Percentiles rank a stretch among this genome's conserved stretches.
Evolutionary conservation across 192 early-diverging fungal genomes (phyloP).

Genomic region (Cetraspora pellucida): DNA sequence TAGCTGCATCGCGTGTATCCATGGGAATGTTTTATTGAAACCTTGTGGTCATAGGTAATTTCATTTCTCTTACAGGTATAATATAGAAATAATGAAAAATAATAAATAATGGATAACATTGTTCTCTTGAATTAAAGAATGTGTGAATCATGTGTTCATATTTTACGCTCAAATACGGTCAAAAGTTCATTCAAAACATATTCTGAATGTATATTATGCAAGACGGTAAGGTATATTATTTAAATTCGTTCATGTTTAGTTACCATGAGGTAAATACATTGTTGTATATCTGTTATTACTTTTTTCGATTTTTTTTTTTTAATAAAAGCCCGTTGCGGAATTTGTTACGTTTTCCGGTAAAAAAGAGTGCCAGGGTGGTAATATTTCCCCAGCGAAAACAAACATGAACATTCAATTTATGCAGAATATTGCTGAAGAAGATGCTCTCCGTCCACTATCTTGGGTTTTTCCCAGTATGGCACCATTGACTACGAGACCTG

Average conservation of each 20-base stretch:
- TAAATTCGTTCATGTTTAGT: not conserved
- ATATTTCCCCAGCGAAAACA: not conserved
- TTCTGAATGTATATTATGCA: constrained; percentile 21
- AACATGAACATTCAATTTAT: not conserved
- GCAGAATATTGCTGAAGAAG: not conserved
- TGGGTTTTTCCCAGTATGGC: constrained; percentile 11
- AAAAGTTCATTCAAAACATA: constrained; percentile 25
- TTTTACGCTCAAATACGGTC: constrained; percentile 15
- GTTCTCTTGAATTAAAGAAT: constrained; percentile 16
- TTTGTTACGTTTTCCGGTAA: not conserved
- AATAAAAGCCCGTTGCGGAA: not conserved
- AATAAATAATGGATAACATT: no score
- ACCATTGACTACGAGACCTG: not conserved
- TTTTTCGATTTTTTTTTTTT: not conserved
- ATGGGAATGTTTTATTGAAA: constrained; percentile 22
- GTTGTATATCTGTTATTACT: not conserved
- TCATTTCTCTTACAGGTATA: not conserved
- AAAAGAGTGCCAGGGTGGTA: not conserved
- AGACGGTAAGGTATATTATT: constrained; percentile 2
- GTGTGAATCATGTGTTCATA: constrained; percentile 28
- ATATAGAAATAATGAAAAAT: not conserved
- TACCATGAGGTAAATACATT: not conserved
- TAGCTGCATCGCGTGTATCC: constrained; percentile 8
- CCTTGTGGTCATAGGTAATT: constrained; percentile 31
- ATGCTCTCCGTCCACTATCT: not conserved